phyloP scores from a whole-genome alignment of 2,329 filamentous ascomycete species.

The Epichloe scottii region DNA sequence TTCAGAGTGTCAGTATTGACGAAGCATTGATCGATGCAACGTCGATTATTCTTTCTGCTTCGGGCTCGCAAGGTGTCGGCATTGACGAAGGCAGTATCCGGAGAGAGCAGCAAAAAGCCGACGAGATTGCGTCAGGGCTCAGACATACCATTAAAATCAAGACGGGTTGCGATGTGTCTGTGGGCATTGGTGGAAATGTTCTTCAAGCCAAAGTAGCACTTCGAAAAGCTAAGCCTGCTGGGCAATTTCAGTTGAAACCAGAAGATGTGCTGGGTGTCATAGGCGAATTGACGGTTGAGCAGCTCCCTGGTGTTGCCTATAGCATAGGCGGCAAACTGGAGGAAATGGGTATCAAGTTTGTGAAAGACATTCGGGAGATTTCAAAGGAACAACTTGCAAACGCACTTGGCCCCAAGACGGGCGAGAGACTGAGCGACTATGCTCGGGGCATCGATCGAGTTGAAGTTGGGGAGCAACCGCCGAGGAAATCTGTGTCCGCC shows the following conservation, averaged over 20 bases:
- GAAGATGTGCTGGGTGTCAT: slow-evolving; percentile 69
- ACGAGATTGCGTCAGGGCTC: slow-evolving; percentile 52
- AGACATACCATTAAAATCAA: slow-evolving; percentile 57
- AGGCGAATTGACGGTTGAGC: slow-evolving; percentile 62
- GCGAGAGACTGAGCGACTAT: slow-evolving; percentile 83
- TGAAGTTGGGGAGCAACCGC: slow-evolving; percentile 74
- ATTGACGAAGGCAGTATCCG: slow-evolving; percentile 56
- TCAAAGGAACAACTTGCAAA: slow-evolving; percentile 64
- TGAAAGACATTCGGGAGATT: slow-evolving; percentile 69
- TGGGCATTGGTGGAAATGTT: slow-evolving; percentile 87
- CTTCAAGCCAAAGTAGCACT: slow-evolving; percentile 83
- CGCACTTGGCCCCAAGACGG: slow-evolving; percentile 79
- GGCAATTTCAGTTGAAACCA: slow-evolving; percentile 78
- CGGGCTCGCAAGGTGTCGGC: slow-evolving; percentile 51
- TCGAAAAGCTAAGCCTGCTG: slow-evolving; percentile 85
- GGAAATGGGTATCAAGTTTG: slow-evolving; percentile 68
- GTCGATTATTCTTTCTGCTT: slow-evolving; percentile 49
- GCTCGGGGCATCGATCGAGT: slow-evolving; percentile 73
- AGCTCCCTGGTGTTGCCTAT: slow-evolving; percentile 83
- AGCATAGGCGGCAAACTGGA: slow-evolving; percentile 82
- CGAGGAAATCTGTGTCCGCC: slow-evolving; percentile 88
- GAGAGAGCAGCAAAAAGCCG: slow-evolving; percentile 67
- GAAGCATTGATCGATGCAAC: slow-evolving; percentile 86
- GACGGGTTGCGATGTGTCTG: slow-evolving; percentile 78
- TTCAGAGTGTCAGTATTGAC: slow-evolving; percentile 95